Percentiles rank a stretch among this genome's conserved stretches.
Conservation (phyloP, 345 rosid species). For the Aethionema arabicum region DNA sequence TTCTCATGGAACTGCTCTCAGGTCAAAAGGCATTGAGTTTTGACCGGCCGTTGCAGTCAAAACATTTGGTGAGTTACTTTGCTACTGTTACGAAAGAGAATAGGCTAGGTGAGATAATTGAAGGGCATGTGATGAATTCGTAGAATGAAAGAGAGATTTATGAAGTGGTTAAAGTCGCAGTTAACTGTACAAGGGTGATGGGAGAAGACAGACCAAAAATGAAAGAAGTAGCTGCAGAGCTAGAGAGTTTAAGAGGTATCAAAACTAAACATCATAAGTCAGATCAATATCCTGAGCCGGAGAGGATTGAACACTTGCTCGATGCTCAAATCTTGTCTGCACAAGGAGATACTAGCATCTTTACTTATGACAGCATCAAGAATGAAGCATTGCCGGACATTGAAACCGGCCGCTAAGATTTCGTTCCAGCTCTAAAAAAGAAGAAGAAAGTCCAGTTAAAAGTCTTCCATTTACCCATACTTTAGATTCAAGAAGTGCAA, state of each 20-base stretch:
- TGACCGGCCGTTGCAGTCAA: no score
- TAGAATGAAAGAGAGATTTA: constrained; percentile 13
- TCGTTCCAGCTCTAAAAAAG: no score
- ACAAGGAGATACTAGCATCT: background rate
- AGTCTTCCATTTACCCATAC: no score
- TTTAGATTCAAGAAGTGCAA: no score
- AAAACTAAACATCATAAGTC: constrained; percentile 5
- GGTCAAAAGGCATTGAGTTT: no score
- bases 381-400: background rate
- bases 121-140: constrained; percentile 3
- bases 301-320: constrained; percentile 24
- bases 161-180: constrained; percentile 20
- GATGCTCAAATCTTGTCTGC: background rate
- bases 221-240: constrained; percentile 42
- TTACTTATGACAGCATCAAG: constrained; percentile 14
- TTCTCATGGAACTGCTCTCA: no score
- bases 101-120: constrained; percentile 26
- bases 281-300: background rate
- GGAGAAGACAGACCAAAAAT: constrained; percentile 42
- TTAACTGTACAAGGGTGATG: constrained; percentile 27
- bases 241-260: constrained; percentile 28
- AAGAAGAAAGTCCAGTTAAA: no score
- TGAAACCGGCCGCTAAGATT: constrained; percentile 12
- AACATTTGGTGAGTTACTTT: no score
- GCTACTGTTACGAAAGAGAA: constrained; percentile 22